Conservation (phyloP, 1,139 yeast genomes). For the Suhomyces wounanorum region DNA sequence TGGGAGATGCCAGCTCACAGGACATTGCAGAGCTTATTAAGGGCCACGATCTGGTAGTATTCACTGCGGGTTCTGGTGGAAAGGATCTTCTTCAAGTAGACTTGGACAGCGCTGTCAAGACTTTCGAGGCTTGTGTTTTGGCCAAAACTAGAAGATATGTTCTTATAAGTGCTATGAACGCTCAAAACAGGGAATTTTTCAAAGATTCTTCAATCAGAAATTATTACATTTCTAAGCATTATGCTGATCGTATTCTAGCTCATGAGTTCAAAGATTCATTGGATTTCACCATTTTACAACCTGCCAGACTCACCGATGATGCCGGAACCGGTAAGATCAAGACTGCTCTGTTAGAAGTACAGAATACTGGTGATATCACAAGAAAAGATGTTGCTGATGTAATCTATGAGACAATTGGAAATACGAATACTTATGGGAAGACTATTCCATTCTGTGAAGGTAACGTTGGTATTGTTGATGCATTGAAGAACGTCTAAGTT, state of each 20-base stretch:
- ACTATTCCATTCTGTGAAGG: constrained; percentile 31
- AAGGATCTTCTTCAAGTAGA: constrained; percentile 56
- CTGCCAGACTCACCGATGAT: constrained; percentile 45
- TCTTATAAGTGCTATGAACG: constrained; percentile 58
- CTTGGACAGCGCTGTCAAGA: constrained; percentile 62
- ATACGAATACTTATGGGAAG: constrained; percentile 29
- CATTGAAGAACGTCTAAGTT: not conserved
- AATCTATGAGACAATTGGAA: constrained; percentile 24
- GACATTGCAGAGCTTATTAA: constrained; percentile 40
- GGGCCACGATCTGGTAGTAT: constrained; percentile 60
- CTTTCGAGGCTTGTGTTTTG: constrained; percentile 54
- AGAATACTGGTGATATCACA: constrained; percentile 22
- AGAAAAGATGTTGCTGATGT: constrained; percentile 37
- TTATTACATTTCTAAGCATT: constrained; percentile 56
- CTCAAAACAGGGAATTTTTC: constrained; percentile 48
- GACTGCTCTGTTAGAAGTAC: constrained; percentile 15
- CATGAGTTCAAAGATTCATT: constrained; percentile 35
- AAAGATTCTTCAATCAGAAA: constrained; percentile 30
- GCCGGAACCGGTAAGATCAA: constrained; percentile 40
- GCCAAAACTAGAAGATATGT: constrained; percentile 52
- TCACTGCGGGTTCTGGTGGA: constrained; percentile 68
- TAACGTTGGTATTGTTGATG: constrained; percentile 4
- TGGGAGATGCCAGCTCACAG: constrained; percentile 33
- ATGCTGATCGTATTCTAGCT: constrained; percentile 53
- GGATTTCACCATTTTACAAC: constrained; percentile 56